Base-by-base conservation (phyloP, 805 yeast species). In the Candida nonsorbophila region DNA sequence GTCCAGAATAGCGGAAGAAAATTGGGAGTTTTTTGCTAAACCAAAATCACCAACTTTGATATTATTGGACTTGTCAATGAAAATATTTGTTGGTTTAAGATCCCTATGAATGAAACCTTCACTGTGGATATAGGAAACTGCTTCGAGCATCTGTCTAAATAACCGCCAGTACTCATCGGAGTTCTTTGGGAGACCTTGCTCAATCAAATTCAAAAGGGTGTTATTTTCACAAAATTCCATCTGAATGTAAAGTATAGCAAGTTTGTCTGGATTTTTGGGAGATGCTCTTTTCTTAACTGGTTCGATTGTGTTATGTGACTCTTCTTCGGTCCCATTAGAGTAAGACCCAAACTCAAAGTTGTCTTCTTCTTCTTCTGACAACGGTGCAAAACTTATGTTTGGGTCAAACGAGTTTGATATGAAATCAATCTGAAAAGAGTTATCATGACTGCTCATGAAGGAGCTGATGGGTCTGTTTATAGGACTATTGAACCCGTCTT, bases 151-250 rank as follows among this genome's bases (percentile, higher is more conserved):
- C 50, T 90, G 97, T 24, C 95, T 67, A 39, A 92, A 72, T 4
- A 90, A 63, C 35, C 96, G 67, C 95, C 97, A 92, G 49, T 88
- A 90, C 43, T 84, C 94, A 34, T 75, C 82, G 0, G 84, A 63
- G 27, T 83, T 75, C 7, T 61, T 61, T 4, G 79, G 83, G 8
- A 92, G 63, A 0, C 86, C 87, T 22, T 75, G 72, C 30, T 69
- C 73, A 26, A 92, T 90, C 37, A 92, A 61, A 56, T 92, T 95
- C 29, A 73, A 72, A 16, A 92, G 58, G 0, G 99, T 90, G 34
- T 84, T 85, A 49, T 90, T 92, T 47, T 92, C 98, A 58, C 99
- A 92, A 46, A 92, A 92, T 53, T 92, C 98, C 99, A 92, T 92
- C 50, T 92, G 99, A 42, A 92, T 92, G 51, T 84, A 92, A 17